Base-by-base conservation (phyloP, 2,329 filamentous ascomycete species). In the Neofusicoccum sp. region DNA sequence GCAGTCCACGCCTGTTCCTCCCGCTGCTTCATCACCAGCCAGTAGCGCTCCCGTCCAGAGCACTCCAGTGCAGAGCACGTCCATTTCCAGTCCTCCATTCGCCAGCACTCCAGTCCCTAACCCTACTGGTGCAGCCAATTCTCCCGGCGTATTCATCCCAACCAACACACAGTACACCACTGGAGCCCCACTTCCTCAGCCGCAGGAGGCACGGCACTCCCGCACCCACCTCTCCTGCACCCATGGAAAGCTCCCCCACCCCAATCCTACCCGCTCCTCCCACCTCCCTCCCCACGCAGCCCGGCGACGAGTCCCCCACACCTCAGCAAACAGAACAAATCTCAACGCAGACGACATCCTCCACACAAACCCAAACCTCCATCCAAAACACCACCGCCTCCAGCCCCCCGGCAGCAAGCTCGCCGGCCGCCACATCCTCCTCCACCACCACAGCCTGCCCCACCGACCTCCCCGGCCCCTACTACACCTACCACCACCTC, bases 391-490 rank as follows among this genome's bases (percentile, higher is more conserved):
- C 37, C 6, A 39, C 48, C 28, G 14, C 22, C 22, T 16, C 58
- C 29, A 45, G 33, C 48, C 49, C 39, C 65, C 61, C 6, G 65
- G 66, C 41, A 59, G 2, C 22, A 22, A 22, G 22, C 22, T 22
- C 64, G 6, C 39, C 59, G 6, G 12, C 62, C 16, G 28, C 63
- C 16, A 28, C 66, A 7, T 47, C 50, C 31, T 50, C 64, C 49
- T 61, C 31, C 16, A 14, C 14, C 6, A 3, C 44, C 44, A 6
- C 22, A 1, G 50, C 37, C 39, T 63, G 62, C 54, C 73, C 71
- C 31, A 69, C 67, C 1, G 61, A 69, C 52, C 70, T 79, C 34
- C 67, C 66, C 12, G 72, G 72, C 36, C 67, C 69, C 31, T 79
- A 58, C 31, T 79, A 58, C 54, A 56, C 63, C 39, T 65, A 63